Conservation (phyloP, 164 flowering plant species). For the Tinospora cordifolia region DNA sequence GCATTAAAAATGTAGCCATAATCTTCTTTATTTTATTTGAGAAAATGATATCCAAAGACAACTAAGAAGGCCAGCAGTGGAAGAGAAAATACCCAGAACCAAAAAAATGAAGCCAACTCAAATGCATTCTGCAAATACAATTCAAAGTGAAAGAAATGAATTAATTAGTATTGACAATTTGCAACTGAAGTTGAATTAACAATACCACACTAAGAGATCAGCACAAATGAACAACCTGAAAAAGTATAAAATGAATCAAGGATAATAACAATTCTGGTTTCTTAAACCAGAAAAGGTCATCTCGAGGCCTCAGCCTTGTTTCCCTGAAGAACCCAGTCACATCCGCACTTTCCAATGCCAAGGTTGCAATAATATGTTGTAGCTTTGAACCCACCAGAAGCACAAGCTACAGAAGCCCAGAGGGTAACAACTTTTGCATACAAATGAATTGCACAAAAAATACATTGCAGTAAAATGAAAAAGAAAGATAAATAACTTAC, state of each 20-base stretch:
- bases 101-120: constrained; percentile 93
- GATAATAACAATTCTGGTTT: constrained; percentile 78
- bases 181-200: not conserved
- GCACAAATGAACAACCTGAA: constrained; percentile 54
- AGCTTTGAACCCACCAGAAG: constrained; percentile 84
- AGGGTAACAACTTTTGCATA: not conserved
- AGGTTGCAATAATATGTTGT: constrained; percentile 90
- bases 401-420: constrained; percentile 58
- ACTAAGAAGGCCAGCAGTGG: constrained; percentile 10
- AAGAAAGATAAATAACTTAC: constrained; percentile 39
- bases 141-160: constrained; percentile 10
- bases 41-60: not conserved
- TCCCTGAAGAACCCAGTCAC: constrained; percentile 38
- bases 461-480: not conserved
- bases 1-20: not conserved
- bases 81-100: constrained; percentile 87
- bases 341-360: constrained; percentile 82
- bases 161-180: constrained; percentile 10
- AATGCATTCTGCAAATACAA: constrained; percentile 73
- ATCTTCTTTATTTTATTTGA: too few species aligned
- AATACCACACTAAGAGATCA: not conserved
- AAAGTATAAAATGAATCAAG: constrained; percentile 85
- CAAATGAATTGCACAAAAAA: not conserved
- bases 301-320: constrained; percentile 65
- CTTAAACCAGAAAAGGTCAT: constrained; percentile 96